A percentile compares a stretch with the other conserved stretches of the same genome.
phyloP scores from a whole-genome alignment of 2,329 filamentous ascomycete genomes.

The Ophiostoma quercus region DNA sequence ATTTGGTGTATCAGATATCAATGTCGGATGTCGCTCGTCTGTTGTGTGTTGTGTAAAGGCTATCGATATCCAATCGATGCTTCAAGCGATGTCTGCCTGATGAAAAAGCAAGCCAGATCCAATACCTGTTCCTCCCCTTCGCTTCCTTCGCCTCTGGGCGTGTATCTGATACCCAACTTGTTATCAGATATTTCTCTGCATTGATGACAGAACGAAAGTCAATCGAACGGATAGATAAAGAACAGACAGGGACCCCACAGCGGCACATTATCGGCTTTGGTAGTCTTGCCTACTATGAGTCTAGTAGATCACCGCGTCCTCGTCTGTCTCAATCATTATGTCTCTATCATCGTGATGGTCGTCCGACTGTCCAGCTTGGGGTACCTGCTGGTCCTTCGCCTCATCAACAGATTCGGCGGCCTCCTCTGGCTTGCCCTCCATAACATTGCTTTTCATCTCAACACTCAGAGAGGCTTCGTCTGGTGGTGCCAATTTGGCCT shows the following conservation, averaged over 20 bases:
- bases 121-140: background rate
- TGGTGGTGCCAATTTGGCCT: constrained; percentile 17
- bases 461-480: background rate
- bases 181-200: background rate
- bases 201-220: background rate
- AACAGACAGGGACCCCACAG: background rate
- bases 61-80: background rate
- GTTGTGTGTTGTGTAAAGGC: background rate
- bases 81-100: background rate
- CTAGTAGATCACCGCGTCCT: constrained; percentile 87
- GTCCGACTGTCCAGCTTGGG: background rate
- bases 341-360: constrained; percentile 62
- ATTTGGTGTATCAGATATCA: background rate
- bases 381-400: constrained; percentile 18
- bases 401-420: background rate
- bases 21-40: background rate
- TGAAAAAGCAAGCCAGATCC: background rate
- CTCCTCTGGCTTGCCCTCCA: constrained; percentile 27
- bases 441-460: constrained; percentile 23
- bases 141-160: background rate
- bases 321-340: constrained; percentile 75
- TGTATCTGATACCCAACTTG: background rate
- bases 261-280: background rate
- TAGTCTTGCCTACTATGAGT: background rate
- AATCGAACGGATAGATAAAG: background rate